A percentile compares a stretch with the other conserved stretches of the same genome.
Conservation (phyloP, 768 basidiomycete genomes). For the Phylloporus sp. region DNA sequence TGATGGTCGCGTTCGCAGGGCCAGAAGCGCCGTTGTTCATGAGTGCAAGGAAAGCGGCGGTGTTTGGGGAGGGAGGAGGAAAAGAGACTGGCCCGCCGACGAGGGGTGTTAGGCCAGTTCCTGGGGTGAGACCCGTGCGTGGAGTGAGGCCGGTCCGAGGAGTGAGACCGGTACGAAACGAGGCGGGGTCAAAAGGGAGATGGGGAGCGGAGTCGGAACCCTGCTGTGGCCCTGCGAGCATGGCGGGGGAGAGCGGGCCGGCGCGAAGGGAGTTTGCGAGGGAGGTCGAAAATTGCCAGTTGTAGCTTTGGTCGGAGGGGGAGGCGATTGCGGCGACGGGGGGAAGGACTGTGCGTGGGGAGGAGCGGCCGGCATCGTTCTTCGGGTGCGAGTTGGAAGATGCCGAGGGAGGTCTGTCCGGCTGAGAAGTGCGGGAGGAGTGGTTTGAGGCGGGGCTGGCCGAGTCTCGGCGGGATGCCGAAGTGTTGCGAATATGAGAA, state of each 20-base stretch:
- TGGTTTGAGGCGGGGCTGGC: slow-evolving; percentile 32
- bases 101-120: slow-evolving; percentile 74
- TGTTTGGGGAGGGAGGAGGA: slow-evolving; percentile 82
- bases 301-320: slow-evolving; percentile 43
- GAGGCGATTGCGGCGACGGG: slow-evolving; percentile 74
- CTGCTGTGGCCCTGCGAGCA: slow-evolving; percentile 84
- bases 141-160: slow-evolving; percentile 83
- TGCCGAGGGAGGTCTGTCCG: slow-evolving; percentile 32
- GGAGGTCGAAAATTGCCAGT: slow-evolving; percentile 60
- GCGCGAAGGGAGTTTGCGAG: slow-evolving; percentile 78
- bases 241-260: slow-evolving; percentile 92
- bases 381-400: slow-evolving; percentile 29
- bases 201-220: slow-evolving; percentile 34
- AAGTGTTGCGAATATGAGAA: slow-evolving; percentile 46
- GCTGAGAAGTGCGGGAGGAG: slow-evolving; percentile 33
- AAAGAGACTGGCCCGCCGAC: slow-evolving; percentile 70
- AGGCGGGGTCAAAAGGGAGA: slow-evolving; percentile 59
- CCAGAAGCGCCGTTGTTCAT: slow-evolving; percentile 56
- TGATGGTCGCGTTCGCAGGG: slow-evolving; percentile 45
- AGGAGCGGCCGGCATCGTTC: slow-evolving; percentile 27
- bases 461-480: slow-evolving; percentile 31
- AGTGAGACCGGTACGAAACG: slow-evolving; percentile 83
- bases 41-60: slow-evolving; percentile 88
- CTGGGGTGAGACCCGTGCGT: slow-evolving; percentile 73
- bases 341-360: slow-evolving; percentile 73